Evolutionary conservation across 495 filamentous ascomycete species (phyloP), one percentile per base, ranked within the genome.

Genomic region (Aspergillus kassunensis): DNA sequence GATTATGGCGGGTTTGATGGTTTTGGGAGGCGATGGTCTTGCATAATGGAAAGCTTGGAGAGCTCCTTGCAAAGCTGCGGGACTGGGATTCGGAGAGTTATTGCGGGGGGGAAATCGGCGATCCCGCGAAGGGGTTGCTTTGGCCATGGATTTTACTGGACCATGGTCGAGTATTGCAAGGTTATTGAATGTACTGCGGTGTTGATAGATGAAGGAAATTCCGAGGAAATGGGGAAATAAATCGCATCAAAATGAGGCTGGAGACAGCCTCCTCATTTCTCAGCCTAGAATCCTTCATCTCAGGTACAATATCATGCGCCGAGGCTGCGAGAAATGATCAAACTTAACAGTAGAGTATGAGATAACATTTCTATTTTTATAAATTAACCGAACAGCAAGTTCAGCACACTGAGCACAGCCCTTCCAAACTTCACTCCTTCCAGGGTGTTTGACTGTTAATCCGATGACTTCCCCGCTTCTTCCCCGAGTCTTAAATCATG

Each of bases 51-150:
- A 76, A 37, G 73, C 73, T 15, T 64, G 56, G 25, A 65, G 58
- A 46, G 73, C 73, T 50, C 71, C 73, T 56, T 69, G 66, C 35
- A 69, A 49, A 6, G 71, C 72, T 27, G 55, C 49, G 13, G 51
- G 10, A 29, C 35, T 37, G 23, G 49, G 23, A 15, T 44, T 43
- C 5, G 12, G 54, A 57, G 55, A 60, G 42, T 60, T 54, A 54
- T 49, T 48, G 57, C 53, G 57, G 51, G 62, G 52, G 56, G 59
- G 31, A 56, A 62, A 51, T 59, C 64, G 62, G 48, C 56, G 69
- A 64, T 67, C 65, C 55, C 51, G 48, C 48, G 61, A 58, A 51
- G 63, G 42, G 21, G 50, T 58, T 53, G 58, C 57, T 55, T 57
- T 64, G 57, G 62, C 64, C 68, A 68, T 70, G 63, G 62, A 64